Percentiles rank a stretch among this genome's conserved stretches.
Evolutionary conservation across 2,329 filamentous ascomycete genomes (phyloP).

Genomic region (Colletotrichum sp.): DNA sequence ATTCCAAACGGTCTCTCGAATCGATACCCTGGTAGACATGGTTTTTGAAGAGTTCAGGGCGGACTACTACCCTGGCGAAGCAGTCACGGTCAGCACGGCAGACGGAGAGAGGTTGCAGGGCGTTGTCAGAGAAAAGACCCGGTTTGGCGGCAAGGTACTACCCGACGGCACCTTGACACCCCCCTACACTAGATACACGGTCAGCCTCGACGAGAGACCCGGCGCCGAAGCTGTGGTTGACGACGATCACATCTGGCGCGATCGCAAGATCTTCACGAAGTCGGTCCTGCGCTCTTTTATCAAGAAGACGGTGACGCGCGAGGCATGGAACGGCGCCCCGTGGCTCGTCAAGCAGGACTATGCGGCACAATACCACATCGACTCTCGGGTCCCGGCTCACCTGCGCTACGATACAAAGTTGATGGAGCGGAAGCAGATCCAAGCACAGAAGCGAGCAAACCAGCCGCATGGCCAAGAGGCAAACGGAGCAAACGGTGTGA

Average conservation of each 20-base stretch:
- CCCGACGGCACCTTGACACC: conserved; percentile 74
- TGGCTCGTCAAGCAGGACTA: conserved; percentile 93
- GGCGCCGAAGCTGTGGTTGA: conserved; percentile 80
- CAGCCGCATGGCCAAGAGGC: conserved; percentile 33
- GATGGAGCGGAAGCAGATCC: conserved; percentile 75
- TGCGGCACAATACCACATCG: conserved; percentile 83
- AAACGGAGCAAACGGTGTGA: conserved; percentile 38
- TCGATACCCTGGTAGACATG: conserved; percentile 78
- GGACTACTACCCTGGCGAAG: conserved; percentile 90
- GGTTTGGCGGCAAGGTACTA: conserved; percentile 67
- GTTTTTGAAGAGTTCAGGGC: conserved; percentile 82
- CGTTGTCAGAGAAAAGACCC: conserved; percentile 83
- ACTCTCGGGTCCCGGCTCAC: conserved; percentile 83
- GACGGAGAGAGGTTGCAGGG: conserved; percentile 75
- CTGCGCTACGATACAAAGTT: conserved; percentile 82
- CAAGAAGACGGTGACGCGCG: conserved; percentile 90
- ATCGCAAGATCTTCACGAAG: conserved; percentile 93
- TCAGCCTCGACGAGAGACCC: conserved; percentile 72
- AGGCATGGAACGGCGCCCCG: conserved; percentile 94
- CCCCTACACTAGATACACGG: conserved; percentile 81
- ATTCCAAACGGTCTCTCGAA: conserved; percentile 85
- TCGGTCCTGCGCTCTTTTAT: conserved; percentile 92
- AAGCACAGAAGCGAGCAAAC: conserved; percentile 67
- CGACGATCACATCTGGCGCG: conserved; percentile 81
- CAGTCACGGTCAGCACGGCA: conserved; percentile 74